These are phyloP conservation scores for Heterobasidion parviporum DNA, from an alignment of 1,284 basidiomycete species.

Conservation along the genomic window DNA sequence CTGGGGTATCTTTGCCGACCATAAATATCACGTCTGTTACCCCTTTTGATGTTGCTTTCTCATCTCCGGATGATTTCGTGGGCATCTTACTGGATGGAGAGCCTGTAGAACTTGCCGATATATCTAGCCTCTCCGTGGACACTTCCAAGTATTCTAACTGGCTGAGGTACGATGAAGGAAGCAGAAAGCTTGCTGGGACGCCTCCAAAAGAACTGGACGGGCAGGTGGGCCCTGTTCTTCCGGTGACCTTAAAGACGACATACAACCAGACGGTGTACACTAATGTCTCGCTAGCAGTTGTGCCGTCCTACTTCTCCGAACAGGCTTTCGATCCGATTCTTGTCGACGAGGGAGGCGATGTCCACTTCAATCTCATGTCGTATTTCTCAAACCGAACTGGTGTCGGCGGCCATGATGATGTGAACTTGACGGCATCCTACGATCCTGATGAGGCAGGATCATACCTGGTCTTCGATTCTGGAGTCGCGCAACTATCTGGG, in stretches of 20 bases:
- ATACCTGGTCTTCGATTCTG: constrained; percentile 44
- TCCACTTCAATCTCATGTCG: constrained; percentile 40
- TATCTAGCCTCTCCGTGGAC: constrained; percentile 46
- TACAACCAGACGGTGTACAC: constrained; percentile 63
- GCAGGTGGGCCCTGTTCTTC: constrained; percentile 35
- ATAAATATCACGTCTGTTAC: constrained; percentile 57
- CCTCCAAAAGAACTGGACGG: constrained; percentile 34
- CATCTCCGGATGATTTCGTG: constrained; percentile 48
- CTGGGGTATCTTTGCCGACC: constrained; percentile 37
- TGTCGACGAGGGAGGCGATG: constrained; percentile 32
- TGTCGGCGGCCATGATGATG: constrained; percentile 25
- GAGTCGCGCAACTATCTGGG: constrained; percentile 39
- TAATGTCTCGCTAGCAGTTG: constrained; percentile 53
- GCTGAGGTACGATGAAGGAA: constrained; percentile 54
- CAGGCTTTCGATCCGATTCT: constrained; percentile 47
- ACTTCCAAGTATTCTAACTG: constrained; percentile 47
- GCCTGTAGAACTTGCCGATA: constrained; percentile 42
- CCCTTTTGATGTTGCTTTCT: constrained; percentile 50
- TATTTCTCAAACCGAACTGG: constrained; percentile 44
- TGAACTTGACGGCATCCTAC: constrained; percentile 42
- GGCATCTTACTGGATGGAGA: constrained; percentile 56
- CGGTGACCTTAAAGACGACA: constrained; percentile 50
- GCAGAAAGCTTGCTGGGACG: constrained; percentile 54
- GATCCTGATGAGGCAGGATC: constrained; percentile 37
- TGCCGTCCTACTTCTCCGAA: constrained; percentile 63